Evolutionary conservation across 768 basidiomycete genomes (phyloP).

Genomic region (Asterophora parasitica): DNA sequence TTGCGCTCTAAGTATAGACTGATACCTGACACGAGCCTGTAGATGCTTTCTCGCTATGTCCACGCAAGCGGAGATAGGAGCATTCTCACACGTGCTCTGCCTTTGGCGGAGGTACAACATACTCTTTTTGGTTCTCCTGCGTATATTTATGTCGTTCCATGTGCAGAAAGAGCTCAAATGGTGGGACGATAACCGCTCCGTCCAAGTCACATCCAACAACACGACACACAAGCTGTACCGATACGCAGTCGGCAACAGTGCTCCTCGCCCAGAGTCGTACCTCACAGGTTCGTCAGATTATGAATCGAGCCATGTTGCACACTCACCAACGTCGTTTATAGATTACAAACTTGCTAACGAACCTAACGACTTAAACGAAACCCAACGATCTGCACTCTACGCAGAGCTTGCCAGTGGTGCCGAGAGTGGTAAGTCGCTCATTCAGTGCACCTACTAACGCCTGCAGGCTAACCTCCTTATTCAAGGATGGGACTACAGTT

Average conservation of each 20-base stretch:
- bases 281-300: constrained; percentile 40
- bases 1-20: not conserved
- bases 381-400: constrained; percentile 62
- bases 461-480: not conserved
- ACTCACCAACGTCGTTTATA: constrained; percentile 20
- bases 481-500: constrained; percentile 48
- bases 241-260: constrained; percentile 77
- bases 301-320: not conserved
- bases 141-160: not conserved
- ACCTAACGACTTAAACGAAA: constrained; percentile 57
- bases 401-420: constrained; percentile 86
- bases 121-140: too few relatives aligned
- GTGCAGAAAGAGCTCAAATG: constrained; percentile 71
- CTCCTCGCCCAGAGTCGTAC: constrained; percentile 87
- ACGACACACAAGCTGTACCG: constrained; percentile 60
- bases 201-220: constrained; percentile 62
- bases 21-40: not conserved
- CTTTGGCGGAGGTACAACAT: constrained; percentile 64
- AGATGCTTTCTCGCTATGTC: constrained; percentile 92
- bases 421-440: constrained; percentile 54
- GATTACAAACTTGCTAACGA: constrained; percentile 81
- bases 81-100: constrained; percentile 79
- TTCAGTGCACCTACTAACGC: not conserved
- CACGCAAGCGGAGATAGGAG: constrained; percentile 60
- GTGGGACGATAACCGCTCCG: constrained; percentile 75